Percentiles rank a stretch among this genome's conserved stretches.
Evolutionary conservation across 305 asterid species (phyloP).

Genomic region (Stenogyne calaminthoides): DNA sequence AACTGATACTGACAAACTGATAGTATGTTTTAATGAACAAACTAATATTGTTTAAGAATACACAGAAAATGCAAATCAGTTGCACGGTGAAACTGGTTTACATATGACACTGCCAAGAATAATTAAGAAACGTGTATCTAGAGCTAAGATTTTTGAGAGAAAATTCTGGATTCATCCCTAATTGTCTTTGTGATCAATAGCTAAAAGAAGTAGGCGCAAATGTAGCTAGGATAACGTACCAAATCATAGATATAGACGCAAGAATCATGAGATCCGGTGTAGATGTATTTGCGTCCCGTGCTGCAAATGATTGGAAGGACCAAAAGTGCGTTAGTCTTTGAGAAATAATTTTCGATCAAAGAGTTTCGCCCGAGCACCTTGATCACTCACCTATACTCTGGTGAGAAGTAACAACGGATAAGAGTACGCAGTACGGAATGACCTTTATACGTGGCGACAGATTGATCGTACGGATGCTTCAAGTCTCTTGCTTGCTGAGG

Average conservation of each 20-base stretch:
- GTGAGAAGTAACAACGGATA: conserved; percentile 92
- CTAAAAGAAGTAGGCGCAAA: neutral
- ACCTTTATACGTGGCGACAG: conserved; percentile 78
- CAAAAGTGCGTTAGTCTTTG: neutral
- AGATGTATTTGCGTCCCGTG: no score
- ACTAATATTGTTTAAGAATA: no score
- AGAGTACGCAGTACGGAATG: conserved; percentile 86
- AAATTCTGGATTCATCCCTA: neutral
- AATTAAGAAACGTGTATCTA: neutral
- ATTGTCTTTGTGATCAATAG: neutral
- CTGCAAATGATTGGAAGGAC: conserved; percentile 36
- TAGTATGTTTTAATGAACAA: no score
- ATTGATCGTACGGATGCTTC: conserved; percentile 81
- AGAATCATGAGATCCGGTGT: conserved; percentile 88
- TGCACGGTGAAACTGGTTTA: no score
- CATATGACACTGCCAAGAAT: neutral
- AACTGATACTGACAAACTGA: no score
- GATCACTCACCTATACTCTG: conserved; percentile 64
- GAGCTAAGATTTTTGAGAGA: neutral
- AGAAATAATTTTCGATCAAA: neutral
- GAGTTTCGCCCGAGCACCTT: neutral
- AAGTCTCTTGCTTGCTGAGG: conserved; percentile 67
- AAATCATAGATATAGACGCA: conserved; percentile 77
- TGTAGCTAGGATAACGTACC: conserved; percentile 46
- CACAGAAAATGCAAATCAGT: no score